Percentiles rank a stretch among this genome's conserved stretches.
These are phyloP conservation scores for Tillandsia leiboldiana DNA, from an alignment of 176 grass and related monocot genomes.

Conservation along the genomic window DNA sequence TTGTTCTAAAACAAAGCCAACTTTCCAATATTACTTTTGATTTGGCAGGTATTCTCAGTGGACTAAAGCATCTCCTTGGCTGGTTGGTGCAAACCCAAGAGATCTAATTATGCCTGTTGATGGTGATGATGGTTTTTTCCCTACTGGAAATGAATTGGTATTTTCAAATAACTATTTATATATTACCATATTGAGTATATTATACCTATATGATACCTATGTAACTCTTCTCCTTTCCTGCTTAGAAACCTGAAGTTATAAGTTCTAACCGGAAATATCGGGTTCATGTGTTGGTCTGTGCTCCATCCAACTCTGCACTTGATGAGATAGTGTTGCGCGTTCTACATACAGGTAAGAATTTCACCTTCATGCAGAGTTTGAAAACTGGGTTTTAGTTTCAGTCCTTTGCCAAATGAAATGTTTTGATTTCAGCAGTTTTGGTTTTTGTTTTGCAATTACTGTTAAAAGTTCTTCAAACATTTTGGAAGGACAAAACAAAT, in stretches of 20 bases:
- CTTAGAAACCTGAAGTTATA: constrained; percentile 89
- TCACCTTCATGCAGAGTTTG: not conserved
- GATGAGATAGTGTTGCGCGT: constrained; percentile 95
- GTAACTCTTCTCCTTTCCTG: constrained; percentile 5
- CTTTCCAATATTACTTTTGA: not conserved
- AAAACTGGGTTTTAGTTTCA: not conserved
- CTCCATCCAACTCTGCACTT: constrained; percentile 93
- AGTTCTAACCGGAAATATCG: constrained; percentile 92
- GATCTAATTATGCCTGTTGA: constrained; percentile 88
- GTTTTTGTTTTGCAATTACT: no score
- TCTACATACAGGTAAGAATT: constrained; percentile 61
- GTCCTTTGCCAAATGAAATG: not conserved
- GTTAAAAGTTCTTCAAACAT: no score
- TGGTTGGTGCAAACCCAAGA: constrained; percentile 69
- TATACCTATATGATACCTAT: not conserved
- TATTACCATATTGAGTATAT: constrained; percentile 15
- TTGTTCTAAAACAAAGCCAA: no score
- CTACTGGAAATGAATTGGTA: constrained; percentile 97
- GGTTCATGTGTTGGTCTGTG: constrained; percentile 91
- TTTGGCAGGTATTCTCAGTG: constrained; percentile 58
- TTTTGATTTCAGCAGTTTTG: no score
- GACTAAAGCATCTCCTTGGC: constrained; percentile 88
- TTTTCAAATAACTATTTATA: constrained; percentile 9
- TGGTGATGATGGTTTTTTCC: constrained; percentile 93
- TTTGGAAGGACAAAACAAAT: no score